These are phyloP conservation scores for Raffaelea arxii DNA, from an alignment of 2,329 filamentous ascomycete genomes.

Conservation along the genomic window DNA sequence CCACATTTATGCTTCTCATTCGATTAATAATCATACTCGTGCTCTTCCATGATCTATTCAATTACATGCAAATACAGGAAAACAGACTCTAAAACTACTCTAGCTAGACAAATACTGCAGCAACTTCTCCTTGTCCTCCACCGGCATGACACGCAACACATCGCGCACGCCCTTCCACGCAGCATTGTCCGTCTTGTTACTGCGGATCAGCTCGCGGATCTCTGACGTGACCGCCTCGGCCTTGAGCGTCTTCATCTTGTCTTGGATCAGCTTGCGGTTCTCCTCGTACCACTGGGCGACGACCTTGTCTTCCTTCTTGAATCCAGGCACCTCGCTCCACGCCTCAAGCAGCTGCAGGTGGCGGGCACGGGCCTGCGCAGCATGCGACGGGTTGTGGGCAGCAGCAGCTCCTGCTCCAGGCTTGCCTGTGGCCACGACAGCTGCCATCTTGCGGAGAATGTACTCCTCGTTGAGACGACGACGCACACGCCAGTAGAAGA, in stretches of 20 bases:
- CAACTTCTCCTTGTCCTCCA: constrained; percentile 78
- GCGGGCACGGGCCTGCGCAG: constrained; percentile 46
- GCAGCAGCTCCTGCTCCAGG: constrained; percentile 22
- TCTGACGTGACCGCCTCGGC: constrained; percentile 49
- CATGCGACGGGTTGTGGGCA: constrained; percentile 22
- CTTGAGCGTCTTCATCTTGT: constrained; percentile 75
- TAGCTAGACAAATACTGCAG: constrained; percentile 42
- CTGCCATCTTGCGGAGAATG: constrained; percentile 79
- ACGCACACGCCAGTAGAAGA: constrained; percentile 99
- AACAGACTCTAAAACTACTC: too few species aligned
- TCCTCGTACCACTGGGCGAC: constrained; percentile 96
- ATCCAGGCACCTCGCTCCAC: constrained; percentile 72
- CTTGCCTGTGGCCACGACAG: constrained; percentile 22
- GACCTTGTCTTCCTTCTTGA: constrained; percentile 67
- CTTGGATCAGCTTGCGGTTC: constrained; percentile 72
- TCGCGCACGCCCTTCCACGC: constrained; percentile 79
- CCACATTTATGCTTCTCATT: too few species aligned
- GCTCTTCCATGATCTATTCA: too few species aligned
- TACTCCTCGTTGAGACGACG: constrained; percentile 95
- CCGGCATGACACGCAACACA: constrained; percentile 76
- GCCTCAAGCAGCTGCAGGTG: constrained; percentile 70
- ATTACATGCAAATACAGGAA: too few species aligned
- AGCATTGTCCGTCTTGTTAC: constrained; percentile 62
- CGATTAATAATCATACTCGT: background rate
- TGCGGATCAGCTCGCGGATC: constrained; percentile 62